Percentiles rank a stretch among this genome's conserved stretches.
phyloP scores from a whole-genome alignment of 768 basidiomycete genomes.

The Trametes cingulata region DNA sequence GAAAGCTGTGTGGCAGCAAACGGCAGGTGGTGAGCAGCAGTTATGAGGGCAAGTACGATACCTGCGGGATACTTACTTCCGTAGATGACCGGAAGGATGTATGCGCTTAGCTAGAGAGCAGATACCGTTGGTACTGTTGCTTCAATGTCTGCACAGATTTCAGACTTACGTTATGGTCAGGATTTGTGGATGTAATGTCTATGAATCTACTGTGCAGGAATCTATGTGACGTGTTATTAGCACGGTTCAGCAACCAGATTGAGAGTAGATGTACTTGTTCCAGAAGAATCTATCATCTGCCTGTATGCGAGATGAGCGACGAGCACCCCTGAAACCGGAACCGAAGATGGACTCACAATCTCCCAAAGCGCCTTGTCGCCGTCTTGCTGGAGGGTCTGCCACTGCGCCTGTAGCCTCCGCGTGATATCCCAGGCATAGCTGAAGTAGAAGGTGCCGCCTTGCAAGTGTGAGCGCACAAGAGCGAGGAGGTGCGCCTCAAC shows the following conservation, averaged over 20 bases:
- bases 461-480: slow-evolving; percentile 83
- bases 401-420: slow-evolving; percentile 81
- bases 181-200: slow-evolving; percentile 48
- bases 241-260: background rate
- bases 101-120: slow-evolving; percentile 68
- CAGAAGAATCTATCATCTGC: slow-evolving; percentile 98
- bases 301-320: slow-evolving; percentile 41
- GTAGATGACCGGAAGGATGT: slow-evolving; percentile 90
- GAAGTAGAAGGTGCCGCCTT: slow-evolving; percentile 81
- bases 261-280: slow-evolving; percentile 66
- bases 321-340: background rate
- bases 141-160: background rate
- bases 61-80: slow-evolving; percentile 68
- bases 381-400: slow-evolving; percentile 53
- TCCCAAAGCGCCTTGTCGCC: slow-evolving; percentile 69
- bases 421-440: slow-evolving; percentile 92
- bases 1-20: slow-evolving; percentile 57
- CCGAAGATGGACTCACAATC: slow-evolving; percentile 50
- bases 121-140: slow-evolving; percentile 16
- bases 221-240: slow-evolving; percentile 29
- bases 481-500: slow-evolving; percentile 87
- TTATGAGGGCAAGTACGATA: background rate
- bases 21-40: background rate
- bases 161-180: slow-evolving; percentile 64
- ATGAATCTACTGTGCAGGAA: slow-evolving; percentile 65